phyloP scores from a whole-genome alignment of 164 flowering plant species.

The Vitis riparia region DNA sequence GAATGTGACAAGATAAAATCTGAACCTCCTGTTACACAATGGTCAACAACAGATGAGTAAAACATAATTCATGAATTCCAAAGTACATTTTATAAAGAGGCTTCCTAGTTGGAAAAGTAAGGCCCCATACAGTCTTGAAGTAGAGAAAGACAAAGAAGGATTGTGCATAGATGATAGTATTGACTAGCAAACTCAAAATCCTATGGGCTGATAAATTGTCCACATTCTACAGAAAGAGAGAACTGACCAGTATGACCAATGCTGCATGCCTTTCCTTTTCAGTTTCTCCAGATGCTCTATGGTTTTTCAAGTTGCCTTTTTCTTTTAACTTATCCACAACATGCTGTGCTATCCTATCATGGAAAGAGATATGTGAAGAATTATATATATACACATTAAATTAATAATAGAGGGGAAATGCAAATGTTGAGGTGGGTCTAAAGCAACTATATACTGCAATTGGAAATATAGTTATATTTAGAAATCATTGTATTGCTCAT shows the following conservation, averaged over 20 bases:
- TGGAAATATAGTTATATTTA: too few relatives aligned
- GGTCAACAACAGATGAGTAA: background rate
- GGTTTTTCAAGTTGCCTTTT: conserved; percentile 24
- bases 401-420: too few relatives aligned
- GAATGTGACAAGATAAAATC: background rate
- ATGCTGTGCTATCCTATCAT: conserved; percentile 50
- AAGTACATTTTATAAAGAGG: background rate
- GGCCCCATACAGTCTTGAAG: too few relatives aligned
- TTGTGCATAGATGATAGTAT: background rate
- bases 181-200: background rate
- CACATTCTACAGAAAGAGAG: background rate
- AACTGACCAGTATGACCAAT: conserved; percentile 62
- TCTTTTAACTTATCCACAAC: conserved; percentile 31
- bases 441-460: too few relatives aligned
- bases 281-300: conserved; percentile 22
- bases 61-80: background rate
- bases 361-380: conserved; percentile 5
- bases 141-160: too few relatives aligned
- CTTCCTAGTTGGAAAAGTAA: too few relatives aligned
- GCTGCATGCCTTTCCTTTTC: conserved; percentile 47
- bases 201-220: background rate
- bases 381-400: too few relatives aligned
- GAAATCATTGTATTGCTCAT: too few relatives aligned
- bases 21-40: background rate
- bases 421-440: too few relatives aligned